These are phyloP conservation scores for Lizonia empirigonia DNA, from an alignment of 2,329 filamentous ascomycete species.

Conservation along the genomic window DNA sequence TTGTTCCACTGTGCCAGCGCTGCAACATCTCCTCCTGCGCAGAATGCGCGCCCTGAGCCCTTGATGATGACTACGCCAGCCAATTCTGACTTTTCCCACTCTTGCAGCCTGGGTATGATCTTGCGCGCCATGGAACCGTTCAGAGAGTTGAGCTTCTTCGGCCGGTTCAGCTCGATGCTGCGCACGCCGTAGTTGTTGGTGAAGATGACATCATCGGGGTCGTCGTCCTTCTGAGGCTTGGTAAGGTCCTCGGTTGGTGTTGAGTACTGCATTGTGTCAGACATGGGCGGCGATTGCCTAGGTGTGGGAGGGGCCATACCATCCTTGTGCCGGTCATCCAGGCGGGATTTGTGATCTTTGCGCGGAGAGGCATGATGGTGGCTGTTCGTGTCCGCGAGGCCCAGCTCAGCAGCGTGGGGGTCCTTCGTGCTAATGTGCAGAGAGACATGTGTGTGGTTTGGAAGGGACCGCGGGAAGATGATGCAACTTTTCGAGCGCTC, in stretches of 20 bases:
- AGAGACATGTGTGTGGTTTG: constrained; percentile 52
- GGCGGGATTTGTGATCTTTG: constrained; percentile 70
- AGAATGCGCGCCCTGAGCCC: constrained; percentile 85
- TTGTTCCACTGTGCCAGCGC: constrained; percentile 76
- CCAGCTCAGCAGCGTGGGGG: constrained; percentile 49
- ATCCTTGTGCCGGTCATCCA: constrained; percentile 57
- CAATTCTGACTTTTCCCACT: constrained; percentile 95
- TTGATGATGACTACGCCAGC: constrained; percentile 93
- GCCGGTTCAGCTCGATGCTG: constrained; percentile 91
- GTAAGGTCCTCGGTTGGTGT: constrained; percentile 41
- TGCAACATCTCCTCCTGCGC: constrained; percentile 89
- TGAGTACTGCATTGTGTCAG: constrained; percentile 41
- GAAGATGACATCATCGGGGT: constrained; percentile 91
- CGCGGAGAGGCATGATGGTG: constrained; percentile 75
- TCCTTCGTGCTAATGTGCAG: constrained; percentile 48
- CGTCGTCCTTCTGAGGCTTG: constrained; percentile 69
- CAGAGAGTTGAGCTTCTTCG: constrained; percentile 87
- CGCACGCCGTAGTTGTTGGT: constrained; percentile 86
- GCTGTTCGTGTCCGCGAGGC: constrained; percentile 38
- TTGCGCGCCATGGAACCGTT: constrained; percentile 95
- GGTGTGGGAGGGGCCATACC: constrained; percentile 47
- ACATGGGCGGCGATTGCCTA: background rate
- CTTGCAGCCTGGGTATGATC: constrained; percentile 84
- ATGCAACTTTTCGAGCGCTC: constrained; percentile 38
- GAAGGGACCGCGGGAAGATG: constrained; percentile 21